Conservation (phyloP, 2,329 filamentous ascomycete species). For the Hypoxylon sp. region DNA sequence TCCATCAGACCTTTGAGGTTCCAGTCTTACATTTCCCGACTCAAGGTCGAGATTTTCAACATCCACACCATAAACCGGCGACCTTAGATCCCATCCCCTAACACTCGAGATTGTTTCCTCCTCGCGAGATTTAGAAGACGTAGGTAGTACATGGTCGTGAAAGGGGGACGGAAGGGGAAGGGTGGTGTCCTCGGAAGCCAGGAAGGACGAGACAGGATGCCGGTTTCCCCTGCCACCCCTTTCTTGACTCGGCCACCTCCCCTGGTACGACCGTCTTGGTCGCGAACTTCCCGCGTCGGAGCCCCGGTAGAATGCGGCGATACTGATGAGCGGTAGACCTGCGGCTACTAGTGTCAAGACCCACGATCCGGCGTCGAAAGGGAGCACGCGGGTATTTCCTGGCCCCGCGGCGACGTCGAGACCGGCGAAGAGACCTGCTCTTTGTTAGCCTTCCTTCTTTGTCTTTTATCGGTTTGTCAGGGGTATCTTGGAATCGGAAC, state of each 20-base stretch:
- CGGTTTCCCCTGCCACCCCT: not conserved
- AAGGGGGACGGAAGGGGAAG: conserved; percentile 4
- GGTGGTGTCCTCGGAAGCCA: not conserved
- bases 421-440: conserved; percentile 59
- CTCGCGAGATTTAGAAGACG: not conserved
- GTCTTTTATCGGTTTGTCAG: not conserved
- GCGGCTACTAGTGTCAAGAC: conserved; percentile 59
- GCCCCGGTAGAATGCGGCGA: conserved; percentile 52
- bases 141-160: not conserved
- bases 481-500: too few relatives aligned
- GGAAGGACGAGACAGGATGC: not conserved
- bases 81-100: not conserved
- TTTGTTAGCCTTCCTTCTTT: conserved; percentile 1
- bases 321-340: conserved; percentile 61
- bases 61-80: too few relatives aligned
- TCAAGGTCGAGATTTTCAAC: too few relatives aligned
- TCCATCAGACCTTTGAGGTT: not conserved
- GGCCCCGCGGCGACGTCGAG: conserved; percentile 58
- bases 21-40: not conserved
- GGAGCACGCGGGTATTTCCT: conserved; percentile 52
- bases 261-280: conserved; percentile 1
- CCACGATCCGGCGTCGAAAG: conserved; percentile 61
- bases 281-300: conserved; percentile 30
- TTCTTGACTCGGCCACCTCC: conserved; percentile 1
- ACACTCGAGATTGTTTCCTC: conserved; percentile 3